A percentile compares a stretch with the other conserved stretches of the same genome.
Conservation (phyloP, 2,329 filamentous ascomycete species). For the Phaeosphaeriaceae sp. region DNA sequence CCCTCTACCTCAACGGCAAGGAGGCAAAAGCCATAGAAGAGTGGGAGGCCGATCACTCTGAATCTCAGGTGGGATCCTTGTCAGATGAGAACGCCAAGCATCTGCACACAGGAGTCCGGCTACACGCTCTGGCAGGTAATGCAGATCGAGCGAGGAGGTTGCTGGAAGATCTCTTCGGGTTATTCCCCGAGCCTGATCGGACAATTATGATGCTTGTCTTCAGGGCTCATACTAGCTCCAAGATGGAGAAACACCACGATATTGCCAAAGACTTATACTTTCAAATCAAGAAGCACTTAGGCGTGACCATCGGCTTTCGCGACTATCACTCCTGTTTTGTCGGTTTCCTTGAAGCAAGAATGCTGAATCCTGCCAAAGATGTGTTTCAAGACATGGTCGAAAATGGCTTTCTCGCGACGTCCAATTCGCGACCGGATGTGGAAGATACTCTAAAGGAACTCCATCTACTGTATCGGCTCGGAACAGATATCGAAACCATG, state of each 20-base stretch:
- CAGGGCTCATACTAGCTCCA: conserved; percentile 65
- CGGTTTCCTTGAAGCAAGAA: conserved; percentile 71
- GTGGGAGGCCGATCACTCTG: conserved; percentile 37
- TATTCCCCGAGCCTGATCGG: conserved; percentile 56
- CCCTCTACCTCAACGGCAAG: conserved; percentile 33
- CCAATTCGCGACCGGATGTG: conserved; percentile 42
- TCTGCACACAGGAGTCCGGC: conserved; percentile 71
- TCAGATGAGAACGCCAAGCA: conserved; percentile 36
- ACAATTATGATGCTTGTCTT: conserved; percentile 74
- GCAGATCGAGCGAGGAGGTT: conserved; percentile 65
- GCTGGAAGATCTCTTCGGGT: conserved; percentile 61
- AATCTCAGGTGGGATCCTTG: background rate
- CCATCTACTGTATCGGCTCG: conserved; percentile 36
- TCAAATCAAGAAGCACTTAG: conserved; percentile 67
- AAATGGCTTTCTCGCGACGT: conserved; percentile 49
- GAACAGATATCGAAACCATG: conserved; percentile 36
- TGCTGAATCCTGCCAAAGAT: conserved; percentile 71
- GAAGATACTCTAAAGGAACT: conserved; percentile 33
- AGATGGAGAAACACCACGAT: conserved; percentile 50
- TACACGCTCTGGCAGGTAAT: conserved; percentile 66
- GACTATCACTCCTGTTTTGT: conserved; percentile 80
- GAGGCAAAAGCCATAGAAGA: background rate
- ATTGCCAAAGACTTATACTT: conserved; percentile 59
- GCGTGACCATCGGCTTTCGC: conserved; percentile 66
- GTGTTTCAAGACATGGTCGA: conserved; percentile 92